Percentiles rank a stretch among this genome's conserved stretches.
Evolutionary conservation across 805 yeast species (phyloP).

Genomic region (Candida jianshihensis): DNA sequence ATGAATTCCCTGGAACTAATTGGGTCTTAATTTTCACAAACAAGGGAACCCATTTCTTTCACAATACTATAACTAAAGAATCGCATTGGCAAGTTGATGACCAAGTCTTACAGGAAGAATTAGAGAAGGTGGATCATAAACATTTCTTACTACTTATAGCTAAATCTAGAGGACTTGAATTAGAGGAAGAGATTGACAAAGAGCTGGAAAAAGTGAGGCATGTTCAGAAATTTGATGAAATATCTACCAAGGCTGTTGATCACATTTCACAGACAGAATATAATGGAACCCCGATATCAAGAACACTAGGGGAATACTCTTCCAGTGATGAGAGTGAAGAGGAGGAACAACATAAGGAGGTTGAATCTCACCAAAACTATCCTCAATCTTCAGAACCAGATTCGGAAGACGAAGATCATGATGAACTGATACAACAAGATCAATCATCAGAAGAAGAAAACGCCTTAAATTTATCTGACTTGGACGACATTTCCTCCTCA

Average conservation of each 20-base stretch:
- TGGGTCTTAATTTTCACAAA: constrained; percentile 39
- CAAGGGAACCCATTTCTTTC: constrained; percentile 36
- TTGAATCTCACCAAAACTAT: no score
- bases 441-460: constrained; percentile 18
- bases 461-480: constrained; percentile 16
- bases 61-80: constrained; percentile 22
- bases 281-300: no score
- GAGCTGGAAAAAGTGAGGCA: neutral
- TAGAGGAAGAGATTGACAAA: constrained; percentile 6
- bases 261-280: no score
- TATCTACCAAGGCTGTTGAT: neutral
- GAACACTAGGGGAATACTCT: no score
- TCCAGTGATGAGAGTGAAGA: constrained; percentile 17
- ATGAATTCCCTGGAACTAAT: constrained; percentile 6
- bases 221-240: neutral
- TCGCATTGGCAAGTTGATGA: constrained; percentile 33
- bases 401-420: neutral
- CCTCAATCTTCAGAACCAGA: no score
- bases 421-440: neutral
- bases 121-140: constrained; percentile 22
- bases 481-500: constrained; percentile 14
- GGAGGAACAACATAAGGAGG: no score
- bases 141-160: constrained; percentile 28
- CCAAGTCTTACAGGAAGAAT: constrained; percentile 18
- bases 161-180: constrained; percentile 29